Evolutionary conservation across 2,329 filamentous ascomycete species (phyloP), one percentile per base, ranked within the genome.

Genomic region (Hypomyces perniciosus): DNA sequence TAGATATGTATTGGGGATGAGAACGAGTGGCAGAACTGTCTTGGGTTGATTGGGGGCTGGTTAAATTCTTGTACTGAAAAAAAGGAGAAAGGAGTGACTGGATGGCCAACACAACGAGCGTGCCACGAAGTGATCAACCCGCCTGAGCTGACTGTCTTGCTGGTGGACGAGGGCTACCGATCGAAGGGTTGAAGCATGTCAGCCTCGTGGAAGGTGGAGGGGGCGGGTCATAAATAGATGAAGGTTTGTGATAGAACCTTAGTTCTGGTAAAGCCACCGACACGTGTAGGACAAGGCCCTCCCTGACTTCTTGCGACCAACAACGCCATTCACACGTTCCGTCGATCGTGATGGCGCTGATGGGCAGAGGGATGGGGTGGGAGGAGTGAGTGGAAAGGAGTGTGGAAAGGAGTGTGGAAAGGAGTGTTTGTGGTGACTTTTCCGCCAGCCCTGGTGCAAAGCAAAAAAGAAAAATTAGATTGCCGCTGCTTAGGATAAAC

Each of bases 191-290:
- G 26, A 34, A 35, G 20, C 43, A 52, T 48, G 40, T 31, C 44
- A 52, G 27, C 42, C 46, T 53, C 46, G 46, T 43, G 51, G 46
- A 13, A n/a, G 43, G 46, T 33, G 51, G 46, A 50, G 43, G 46
- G 20, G 50, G 46, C 38, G 44, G 33, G 46, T 38, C 51, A 43
- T 53, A 38, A 53, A 49, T 46, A 53, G 30, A 27, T 41, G 27
- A 44, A 37, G 33, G 33, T 31, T 20, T 44, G 50, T 31, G 34
- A 41, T 35, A 30, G 43, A 33, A 29, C 29, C 12, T 26, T 42
- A 30, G 40, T 42, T 37, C 38, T 30, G 46, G 27, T 35, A 43
- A 39, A 35, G 44, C 40, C 30, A 31, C 50, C 44, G 40, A 52
- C 50, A 44, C 45, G 49, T 51, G 50, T 44, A 38, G 39, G 20